phyloP scores from a whole-genome alignment of 495 filamentous ascomycete genomes.

The Lepidopterella palustris region DNA sequence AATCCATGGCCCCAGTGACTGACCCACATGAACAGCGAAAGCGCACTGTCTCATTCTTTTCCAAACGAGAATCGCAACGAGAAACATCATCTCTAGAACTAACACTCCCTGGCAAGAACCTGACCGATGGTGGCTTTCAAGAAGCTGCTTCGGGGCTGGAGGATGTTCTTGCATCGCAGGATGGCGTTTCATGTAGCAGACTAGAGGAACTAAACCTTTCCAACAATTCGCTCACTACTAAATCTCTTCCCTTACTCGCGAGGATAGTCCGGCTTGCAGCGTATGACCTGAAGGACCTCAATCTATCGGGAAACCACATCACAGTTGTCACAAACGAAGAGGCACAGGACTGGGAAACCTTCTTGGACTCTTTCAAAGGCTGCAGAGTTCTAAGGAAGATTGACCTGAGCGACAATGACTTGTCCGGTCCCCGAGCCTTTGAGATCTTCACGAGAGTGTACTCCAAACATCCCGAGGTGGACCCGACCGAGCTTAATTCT shows the following conservation, averaged over 20 bases:
- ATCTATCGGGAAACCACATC: slow-evolving; percentile 44
- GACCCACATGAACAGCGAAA: slow-evolving; percentile 9
- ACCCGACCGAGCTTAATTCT: slow-evolving; percentile 23
- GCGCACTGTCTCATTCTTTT: slow-evolving; percentile 8
- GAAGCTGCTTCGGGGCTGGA: slow-evolving; percentile 41
- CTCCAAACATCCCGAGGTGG: slow-evolving; percentile 31
- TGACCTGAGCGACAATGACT: slow-evolving; percentile 42
- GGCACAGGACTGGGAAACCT: slow-evolving; percentile 40
- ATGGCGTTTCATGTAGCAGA: slow-evolving; percentile 33
- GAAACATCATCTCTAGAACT: slow-evolving; percentile 44
- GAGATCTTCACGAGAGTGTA: slow-evolving; percentile 44
- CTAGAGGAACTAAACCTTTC: slow-evolving; percentile 45
- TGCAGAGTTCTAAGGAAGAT: slow-evolving; percentile 44
- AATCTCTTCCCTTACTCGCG: slow-evolving; percentile 37
- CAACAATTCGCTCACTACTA: slow-evolving; percentile 39
- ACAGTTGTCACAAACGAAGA: slow-evolving; percentile 34
- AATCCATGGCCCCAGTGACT: slow-evolving; percentile 18
- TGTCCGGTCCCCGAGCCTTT: slow-evolving; percentile 37
- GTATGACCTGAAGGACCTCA: slow-evolving; percentile 44
- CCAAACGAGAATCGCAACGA: slow-evolving; percentile 32
- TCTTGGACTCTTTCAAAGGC: slow-evolving; percentile 40
- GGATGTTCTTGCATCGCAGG: slow-evolving; percentile 34
- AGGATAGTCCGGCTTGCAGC: slow-evolving; percentile 36
- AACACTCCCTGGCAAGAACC: slow-evolving; percentile 39
- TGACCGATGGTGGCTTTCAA: slow-evolving; percentile 42